phyloP scores from a whole-genome alignment of 2,329 filamentous ascomycete species.

The Acephala macrosclerotiorum region DNA sequence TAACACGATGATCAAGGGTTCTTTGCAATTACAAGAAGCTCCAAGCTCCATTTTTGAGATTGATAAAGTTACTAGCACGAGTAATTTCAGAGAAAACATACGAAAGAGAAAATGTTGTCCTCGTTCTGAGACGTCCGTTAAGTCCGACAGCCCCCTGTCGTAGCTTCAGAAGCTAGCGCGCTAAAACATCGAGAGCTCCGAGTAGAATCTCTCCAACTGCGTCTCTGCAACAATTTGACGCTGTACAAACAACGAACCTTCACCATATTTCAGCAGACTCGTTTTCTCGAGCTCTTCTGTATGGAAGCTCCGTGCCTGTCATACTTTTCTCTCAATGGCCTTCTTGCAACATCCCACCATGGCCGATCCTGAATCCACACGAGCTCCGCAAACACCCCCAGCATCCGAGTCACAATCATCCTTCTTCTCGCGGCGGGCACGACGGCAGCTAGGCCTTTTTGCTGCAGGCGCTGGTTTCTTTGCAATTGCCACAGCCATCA shows the following conservation, averaged over 20 bases:
- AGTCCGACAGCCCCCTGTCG: not conserved
- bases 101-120: not conserved
- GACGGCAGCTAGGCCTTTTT: slow-evolving; percentile 72
- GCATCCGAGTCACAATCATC: slow-evolving; percentile 31
- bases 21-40: too few species aligned
- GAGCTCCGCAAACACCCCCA: slow-evolving; percentile 19
- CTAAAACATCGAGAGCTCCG: not conserved
- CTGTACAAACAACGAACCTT: not conserved
- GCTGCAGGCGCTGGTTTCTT: slow-evolving; percentile 80
- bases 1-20: too few species aligned
- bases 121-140: too few species aligned
- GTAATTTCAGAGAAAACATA: too few species aligned
- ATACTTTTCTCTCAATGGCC: slow-evolving; percentile 30
- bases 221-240: not conserved
- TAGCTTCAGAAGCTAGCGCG: not conserved
- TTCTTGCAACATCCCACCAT: slow-evolving; percentile 33
- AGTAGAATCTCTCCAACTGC: not conserved
- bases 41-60: too few species aligned
- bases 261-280: not conserved
- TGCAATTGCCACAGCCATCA: slow-evolving; percentile 72
- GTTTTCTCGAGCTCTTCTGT: not conserved
- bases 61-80: too few species aligned
- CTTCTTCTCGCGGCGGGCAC: slow-evolving; percentile 43
- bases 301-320: not conserved
- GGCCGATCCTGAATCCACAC: slow-evolving; percentile 25